Evolutionary conservation across 192 early-diverging fungal genomes (phyloP).

Genomic region (Endogone sp.): DNA sequence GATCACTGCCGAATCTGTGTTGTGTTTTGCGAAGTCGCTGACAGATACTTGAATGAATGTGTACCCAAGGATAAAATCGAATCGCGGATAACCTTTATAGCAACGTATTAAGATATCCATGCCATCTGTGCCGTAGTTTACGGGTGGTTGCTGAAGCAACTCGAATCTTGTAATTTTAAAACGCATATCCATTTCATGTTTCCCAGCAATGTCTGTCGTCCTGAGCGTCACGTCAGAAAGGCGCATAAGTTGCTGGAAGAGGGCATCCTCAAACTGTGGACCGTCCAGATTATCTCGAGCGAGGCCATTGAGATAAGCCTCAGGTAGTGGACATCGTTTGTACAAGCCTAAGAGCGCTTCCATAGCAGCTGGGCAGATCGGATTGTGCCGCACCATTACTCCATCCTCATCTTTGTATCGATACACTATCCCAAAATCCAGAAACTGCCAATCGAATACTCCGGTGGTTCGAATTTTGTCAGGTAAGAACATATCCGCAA

Average conservation of each 20-base stretch:
- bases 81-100: slow-evolving; percentile 6
- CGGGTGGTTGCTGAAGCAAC: too few species aligned
- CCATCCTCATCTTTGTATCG: not conserved
- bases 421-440: slow-evolving; percentile 5
- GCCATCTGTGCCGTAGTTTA: not conserved
- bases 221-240: not conserved
- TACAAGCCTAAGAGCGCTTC: slow-evolving; percentile 4
- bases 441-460: not conserved
- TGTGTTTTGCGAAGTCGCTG: not conserved
- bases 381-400: slow-evolving; percentile 4
- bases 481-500: not conserved
- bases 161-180: too few species aligned
- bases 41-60: slow-evolving; percentile 12
- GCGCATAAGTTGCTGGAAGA: not conserved
- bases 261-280: not conserved
- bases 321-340: not conserved
- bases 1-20: slow-evolving; percentile 1
- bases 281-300: not conserved
- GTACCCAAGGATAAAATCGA: slow-evolving; percentile 10
- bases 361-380: slow-evolving; percentile 1
- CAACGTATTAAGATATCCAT: not conserved
- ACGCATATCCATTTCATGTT: too few species aligned
- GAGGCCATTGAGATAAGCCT: not conserved
- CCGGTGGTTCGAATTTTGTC: not conserved
- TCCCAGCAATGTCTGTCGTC: not conserved